Conservation (phyloP, 2,329 filamentous ascomycete species). For the Furcasterigmium furcatum region DNA sequence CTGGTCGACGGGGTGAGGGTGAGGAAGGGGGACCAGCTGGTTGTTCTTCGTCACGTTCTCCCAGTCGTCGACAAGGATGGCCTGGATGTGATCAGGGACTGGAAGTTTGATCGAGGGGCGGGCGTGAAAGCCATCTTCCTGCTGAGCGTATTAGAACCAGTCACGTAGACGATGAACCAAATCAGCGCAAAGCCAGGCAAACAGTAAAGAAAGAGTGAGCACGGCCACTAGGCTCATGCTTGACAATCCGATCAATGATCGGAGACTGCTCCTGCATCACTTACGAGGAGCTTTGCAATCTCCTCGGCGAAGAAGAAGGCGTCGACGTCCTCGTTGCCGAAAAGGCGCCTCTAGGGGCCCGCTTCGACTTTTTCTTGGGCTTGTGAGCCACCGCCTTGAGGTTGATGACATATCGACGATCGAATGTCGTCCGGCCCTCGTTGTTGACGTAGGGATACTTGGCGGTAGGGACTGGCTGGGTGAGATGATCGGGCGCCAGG, state of each 20-base stretch:
- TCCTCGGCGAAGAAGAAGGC: background rate
- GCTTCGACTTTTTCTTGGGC: no score
- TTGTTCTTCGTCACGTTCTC: conserved; percentile 97
- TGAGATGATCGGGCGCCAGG: conserved; percentile 6
- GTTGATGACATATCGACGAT: background rate
- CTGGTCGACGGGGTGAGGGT: conserved; percentile 67
- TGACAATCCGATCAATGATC: no score
- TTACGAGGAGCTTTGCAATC: background rate
- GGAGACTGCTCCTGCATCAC: no score
- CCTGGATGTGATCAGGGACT: conserved; percentile 87
- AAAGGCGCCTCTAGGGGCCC: no score
- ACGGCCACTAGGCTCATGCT: background rate
- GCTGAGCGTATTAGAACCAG: conserved; percentile 9
- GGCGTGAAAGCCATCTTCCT: conserved; percentile 87
- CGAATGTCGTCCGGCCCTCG: conserved; percentile 5
- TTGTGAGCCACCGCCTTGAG: background rate
- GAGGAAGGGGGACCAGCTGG: conserved; percentile 82
- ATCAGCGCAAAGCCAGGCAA: background rate
- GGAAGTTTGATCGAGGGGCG: conserved; percentile 83
- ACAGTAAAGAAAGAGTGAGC: background rate
- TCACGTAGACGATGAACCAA: no score
- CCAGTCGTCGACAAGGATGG: conserved; percentile 95
- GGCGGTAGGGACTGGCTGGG: background rate
- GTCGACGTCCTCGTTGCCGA: no score
- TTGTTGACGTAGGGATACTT: conserved; percentile 4